Percentiles rank a stretch among this genome's conserved stretches.
Evolutionary conservation across 2,329 filamentous ascomycete genomes (phyloP).

Genomic region (Podosphaera fusca): DNA sequence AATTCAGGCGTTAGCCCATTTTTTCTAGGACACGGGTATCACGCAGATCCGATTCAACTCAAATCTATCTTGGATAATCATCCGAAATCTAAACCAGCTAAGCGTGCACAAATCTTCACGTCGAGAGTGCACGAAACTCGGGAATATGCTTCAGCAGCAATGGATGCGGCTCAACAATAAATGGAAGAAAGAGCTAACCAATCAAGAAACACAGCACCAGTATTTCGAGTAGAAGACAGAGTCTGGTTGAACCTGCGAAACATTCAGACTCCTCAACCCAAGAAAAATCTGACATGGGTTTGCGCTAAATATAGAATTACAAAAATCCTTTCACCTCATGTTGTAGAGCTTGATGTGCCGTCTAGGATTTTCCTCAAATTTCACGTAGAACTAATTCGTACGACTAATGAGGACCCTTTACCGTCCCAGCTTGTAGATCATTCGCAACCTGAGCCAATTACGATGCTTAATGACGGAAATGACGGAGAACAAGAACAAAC

Average conservation of each 20-base stretch:
- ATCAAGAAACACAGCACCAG: not conserved
- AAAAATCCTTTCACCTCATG: too few relatives aligned
- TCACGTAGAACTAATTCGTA: too few relatives aligned
- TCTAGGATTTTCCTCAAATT: too few relatives aligned
- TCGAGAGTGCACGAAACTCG: not conserved
- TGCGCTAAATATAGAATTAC: too few relatives aligned
- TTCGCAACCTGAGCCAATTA: too few relatives aligned
- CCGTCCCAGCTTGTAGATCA: too few relatives aligned
- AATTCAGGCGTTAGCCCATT: not conserved
- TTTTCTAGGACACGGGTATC: not conserved
- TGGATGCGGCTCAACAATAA: not conserved
- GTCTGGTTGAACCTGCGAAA: not conserved
- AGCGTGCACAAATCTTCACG: not conserved
- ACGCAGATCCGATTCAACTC: not conserved
- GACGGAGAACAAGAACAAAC: too few relatives aligned
- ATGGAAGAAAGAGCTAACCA: not conserved
- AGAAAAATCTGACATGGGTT: not conserved
- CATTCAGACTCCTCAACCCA: not conserved
- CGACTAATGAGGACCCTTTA: too few relatives aligned
- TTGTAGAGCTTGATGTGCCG: too few relatives aligned
- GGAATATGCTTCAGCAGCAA: not conserved
- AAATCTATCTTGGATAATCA: not conserved
- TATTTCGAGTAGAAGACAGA: not conserved
- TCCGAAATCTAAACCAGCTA: not conserved
- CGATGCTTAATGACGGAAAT: too few relatives aligned